Base-by-base conservation (phyloP, 2,329 filamentous ascomycete genomes). In the Trichoderma guizhouense region DNA sequence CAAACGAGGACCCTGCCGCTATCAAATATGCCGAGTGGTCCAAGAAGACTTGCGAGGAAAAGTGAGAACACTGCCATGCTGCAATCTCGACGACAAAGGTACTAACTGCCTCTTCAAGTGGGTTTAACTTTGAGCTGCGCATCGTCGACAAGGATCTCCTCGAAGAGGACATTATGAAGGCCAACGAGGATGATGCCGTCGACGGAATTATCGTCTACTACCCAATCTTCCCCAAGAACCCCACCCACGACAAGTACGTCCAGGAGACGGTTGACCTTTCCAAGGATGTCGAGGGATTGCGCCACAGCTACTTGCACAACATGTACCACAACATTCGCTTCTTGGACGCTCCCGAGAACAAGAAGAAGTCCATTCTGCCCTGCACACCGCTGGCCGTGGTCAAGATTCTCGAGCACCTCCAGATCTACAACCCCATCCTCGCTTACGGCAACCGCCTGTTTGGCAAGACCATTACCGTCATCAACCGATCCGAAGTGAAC, bases 301-400 rank as follows among this genome's bases (percentile, higher is more conserved):
- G 92, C 77, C 95, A 98, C 83, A 91, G 91, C 79, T 95, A 98
- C 84, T 92, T 98, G 79, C 95, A 95, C 89, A 99, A 99, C 88
- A 98, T 99, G 95, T 99, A 98, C 84, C 93, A 98, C 86, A 99
- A 99, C 84, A 90, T 97, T 78, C 93, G 96, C 75, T 98, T 95
- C 85, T 87, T 99, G 71, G 96, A 99, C 82, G 85, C 90, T 28
- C 91, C 92, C 5, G 82, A 86, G 57, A 93, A 94, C 81, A 86
- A 85, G 72, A 93, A 93, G 81, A 98, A 99, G 85, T 97, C 92
- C 63, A 93, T 98, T 75, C 85, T 99, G 67, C 96, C 96, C 6
- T 99, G 96, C 86, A 99, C 96, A 3, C 96, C 96, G 18, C 88
- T 99, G 28, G 96, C 96, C 30, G 92, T 97, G 73, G 93, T 98